phyloP scores from a whole-genome alignment of 2,329 filamentous ascomycete species.

The Penicillium palitans region DNA sequence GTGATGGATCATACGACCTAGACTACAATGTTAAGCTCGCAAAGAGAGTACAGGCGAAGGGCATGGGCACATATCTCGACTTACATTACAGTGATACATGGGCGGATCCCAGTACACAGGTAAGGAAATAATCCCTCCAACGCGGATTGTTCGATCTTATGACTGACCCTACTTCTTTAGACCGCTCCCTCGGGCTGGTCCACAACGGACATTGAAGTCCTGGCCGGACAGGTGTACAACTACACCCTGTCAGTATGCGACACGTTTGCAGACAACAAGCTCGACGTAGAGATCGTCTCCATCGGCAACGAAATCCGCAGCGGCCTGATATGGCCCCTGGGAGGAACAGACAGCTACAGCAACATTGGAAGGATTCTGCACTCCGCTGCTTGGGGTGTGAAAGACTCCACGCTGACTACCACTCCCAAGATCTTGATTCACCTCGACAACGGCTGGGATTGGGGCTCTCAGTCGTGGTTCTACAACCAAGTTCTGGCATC shows the following conservation, averaged over 20 bases:
- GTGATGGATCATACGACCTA: conserved; percentile 65
- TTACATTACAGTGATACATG: conserved; percentile 69
- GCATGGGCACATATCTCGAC: conserved; percentile 62
- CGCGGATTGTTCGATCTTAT: not conserved
- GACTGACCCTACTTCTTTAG: conserved; percentile 25
- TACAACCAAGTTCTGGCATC: conserved; percentile 59
- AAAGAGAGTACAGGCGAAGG: conserved; percentile 62
- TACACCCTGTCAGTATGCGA: conserved; percentile 66
- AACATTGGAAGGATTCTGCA: conserved; percentile 67
- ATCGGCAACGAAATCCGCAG: conserved; percentile 73
- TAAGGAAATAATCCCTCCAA: conserved; percentile 16
- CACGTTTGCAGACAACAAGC: conserved; percentile 56
- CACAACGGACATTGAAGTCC: conserved; percentile 55
- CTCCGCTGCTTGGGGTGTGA: conserved; percentile 64
- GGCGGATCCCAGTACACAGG: conserved; percentile 67
- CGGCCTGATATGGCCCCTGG: conserved; percentile 67
- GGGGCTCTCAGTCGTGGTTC: conserved; percentile 62
- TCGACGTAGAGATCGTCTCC: conserved; percentile 63
- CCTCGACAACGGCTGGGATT: conserved; percentile 74
- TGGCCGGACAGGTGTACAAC: conserved; percentile 65
- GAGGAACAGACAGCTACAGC: conserved; percentile 54
- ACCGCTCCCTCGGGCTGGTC: conserved; percentile 64
- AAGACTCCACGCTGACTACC: conserved; percentile 58
- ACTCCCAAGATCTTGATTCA: conserved; percentile 72
- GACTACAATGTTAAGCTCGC: conserved; percentile 70